phyloP scores from a whole-genome alignment of 192 early-diverging fungal species.

The Jimgerdemannia lactiflua region DNA sequence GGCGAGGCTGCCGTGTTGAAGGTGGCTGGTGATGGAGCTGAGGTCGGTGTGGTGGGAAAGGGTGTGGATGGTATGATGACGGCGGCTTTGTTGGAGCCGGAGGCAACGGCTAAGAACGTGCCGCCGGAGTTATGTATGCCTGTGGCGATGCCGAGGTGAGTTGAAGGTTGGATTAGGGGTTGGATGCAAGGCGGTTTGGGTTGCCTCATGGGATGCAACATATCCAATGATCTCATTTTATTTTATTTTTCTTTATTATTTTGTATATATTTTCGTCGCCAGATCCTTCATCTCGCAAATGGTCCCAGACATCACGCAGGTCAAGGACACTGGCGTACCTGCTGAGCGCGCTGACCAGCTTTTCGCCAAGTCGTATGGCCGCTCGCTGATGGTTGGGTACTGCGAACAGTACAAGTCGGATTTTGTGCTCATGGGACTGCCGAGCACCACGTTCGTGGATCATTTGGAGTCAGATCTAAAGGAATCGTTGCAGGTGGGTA shows the following conservation, averaged over 20 bases:
- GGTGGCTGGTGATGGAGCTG: neutral
- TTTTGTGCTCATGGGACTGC: constrained; percentile 56
- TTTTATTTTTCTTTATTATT: neutral
- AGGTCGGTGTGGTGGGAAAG: neutral
- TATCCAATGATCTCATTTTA: neutral
- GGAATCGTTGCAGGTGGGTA: constrained; percentile 37
- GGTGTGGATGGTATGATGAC: neutral
- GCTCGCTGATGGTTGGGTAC: constrained; percentile 54
- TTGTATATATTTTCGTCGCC: neutral
- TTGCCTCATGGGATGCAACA: neutral
- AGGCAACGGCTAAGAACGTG: neutral
- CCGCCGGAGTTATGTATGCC: neutral
- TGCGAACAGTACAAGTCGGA: constrained; percentile 51
- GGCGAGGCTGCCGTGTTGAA: neutral
- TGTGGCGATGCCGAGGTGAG: neutral
- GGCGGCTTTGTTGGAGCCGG: neutral
- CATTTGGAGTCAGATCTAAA: constrained; percentile 36
- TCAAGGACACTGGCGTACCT: constrained; percentile 26
- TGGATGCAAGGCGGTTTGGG: no score
- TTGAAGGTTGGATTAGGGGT: neutral
- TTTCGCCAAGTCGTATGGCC: constrained; percentile 54
- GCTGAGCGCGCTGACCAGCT: constrained; percentile 35
- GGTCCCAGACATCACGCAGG: constrained; percentile 30
- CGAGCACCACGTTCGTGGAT: constrained; percentile 17
- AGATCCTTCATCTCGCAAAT: constrained; percentile 31